Base-by-base conservation (phyloP, 2,329 filamentous ascomycete genomes). In the Magnaporthiopsis incrustans region DNA sequence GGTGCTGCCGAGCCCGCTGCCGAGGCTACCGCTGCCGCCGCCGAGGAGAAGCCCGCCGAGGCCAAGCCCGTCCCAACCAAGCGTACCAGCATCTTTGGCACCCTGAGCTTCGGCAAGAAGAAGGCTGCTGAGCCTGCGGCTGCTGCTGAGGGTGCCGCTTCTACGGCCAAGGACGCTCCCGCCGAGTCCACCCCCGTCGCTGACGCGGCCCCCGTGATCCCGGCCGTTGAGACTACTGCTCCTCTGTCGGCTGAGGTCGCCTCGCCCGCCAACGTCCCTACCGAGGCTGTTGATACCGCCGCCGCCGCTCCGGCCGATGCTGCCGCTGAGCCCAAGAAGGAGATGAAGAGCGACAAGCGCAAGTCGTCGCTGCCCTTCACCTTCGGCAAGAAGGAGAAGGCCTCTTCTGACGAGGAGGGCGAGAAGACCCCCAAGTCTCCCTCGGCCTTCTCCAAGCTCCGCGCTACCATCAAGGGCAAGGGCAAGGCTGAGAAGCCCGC, bases 321-420 rank as follows among this genome's bases (percentile, higher is more conserved):
- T 69, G 81, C 80, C 68, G 79, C 79, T 66, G 85, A 87, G 77
- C 69, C 78, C 64, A 85, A 86, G 77, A 85, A 86, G 77, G 84
- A 85, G 67, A 75, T 82, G 70, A 92, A 91, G 86, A 76, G 76
- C 60, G 82, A 85, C 77, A 96, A 96, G 90, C 90, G 92, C 77
- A 87, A 87, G 77, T 95, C 91, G 69, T 88, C 93, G 72, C 77
- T 86, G 11, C 82, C 83, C 61, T 96, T 96, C 78, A 86, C 86
- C 71, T 88, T 86, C 72, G 87, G 91, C 77, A 89, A 91, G 84
- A 94, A 94, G 83, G 88, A 89, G 76, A 84, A 84, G 77, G 74
- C 79, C 59, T 71, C 78, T 50, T 83, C 82, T 1, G 88, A 88
- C 68, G 82, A 86, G 70, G 88, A 90, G 73, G 81, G 84, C 68